Evolutionary conservation across 139 green algal genomes (phyloP).

Genomic region (Tetradesmus lagerheimii): DNA sequence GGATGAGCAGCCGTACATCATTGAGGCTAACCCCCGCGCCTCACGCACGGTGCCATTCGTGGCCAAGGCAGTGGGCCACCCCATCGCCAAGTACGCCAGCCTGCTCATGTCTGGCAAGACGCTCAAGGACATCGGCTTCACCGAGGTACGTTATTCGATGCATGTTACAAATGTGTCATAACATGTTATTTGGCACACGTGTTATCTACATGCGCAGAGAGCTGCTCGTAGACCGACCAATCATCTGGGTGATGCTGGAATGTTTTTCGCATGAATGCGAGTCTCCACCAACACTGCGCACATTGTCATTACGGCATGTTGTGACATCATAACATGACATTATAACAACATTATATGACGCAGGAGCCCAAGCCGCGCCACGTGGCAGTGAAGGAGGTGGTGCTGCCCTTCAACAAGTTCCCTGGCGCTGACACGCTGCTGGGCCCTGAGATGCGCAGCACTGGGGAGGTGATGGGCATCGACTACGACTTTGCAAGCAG

Average conservation of each 20-base stretch:
- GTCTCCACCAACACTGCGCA: no score
- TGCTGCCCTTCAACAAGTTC: slow-evolving; percentile 99
- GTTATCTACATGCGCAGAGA: no score
- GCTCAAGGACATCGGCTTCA: slow-evolving; percentile 91
- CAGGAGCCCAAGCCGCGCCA: slow-evolving; percentile 87
- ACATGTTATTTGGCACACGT: neutral
- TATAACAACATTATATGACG: neutral
- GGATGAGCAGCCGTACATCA: slow-evolving; percentile 95
- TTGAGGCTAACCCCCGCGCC: slow-evolving; percentile 98
- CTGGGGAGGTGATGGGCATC: slow-evolving; percentile 98
- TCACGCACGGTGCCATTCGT: slow-evolving; percentile 99
- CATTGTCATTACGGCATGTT: no score
- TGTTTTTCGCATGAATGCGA: no score
- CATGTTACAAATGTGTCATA: neutral
- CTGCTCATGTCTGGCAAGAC: slow-evolving; percentile 95
- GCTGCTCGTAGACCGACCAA: no score
- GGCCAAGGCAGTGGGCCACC: slow-evolving; percentile 97
- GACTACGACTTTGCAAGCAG: slow-evolving; percentile 91
- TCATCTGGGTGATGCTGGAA: no score
- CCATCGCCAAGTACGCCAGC: slow-evolving; percentile 96
- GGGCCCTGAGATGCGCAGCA: slow-evolving; percentile 98
- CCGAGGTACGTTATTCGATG: slow-evolving; percentile 48
- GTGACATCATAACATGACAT: neutral
- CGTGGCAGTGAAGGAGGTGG: slow-evolving; percentile 99
- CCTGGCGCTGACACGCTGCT: slow-evolving; percentile 96